Base-by-base conservation (phyloP, 306 rosid species). In the Canavalia gladiata region DNA sequence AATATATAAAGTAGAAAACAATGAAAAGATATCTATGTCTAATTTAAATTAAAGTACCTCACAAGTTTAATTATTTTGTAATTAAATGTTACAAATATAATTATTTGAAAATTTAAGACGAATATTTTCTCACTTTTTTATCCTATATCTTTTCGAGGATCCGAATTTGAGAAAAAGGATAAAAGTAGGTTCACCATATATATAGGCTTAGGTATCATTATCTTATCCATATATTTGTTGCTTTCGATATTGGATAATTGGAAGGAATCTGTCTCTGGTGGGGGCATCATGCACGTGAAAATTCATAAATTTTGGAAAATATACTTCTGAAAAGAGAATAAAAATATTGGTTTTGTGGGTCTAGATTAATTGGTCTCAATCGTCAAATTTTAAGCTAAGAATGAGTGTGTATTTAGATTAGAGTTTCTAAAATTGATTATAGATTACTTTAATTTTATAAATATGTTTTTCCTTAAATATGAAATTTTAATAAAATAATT, bases 191-290 rank as follows among this genome's bases (percentile, higher is more conserved):
- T 35, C 37, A 37, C 25, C 69, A 46, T 63, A 63, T 34, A 37
- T 5, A 10, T 63, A 63, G 67, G 43, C 43, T 60, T 60, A 33
- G 68, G 46, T 63, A 6, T 63, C 68, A 13, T 13, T 11, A 35
- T 63, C 68, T 18, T 63, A 35, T 62, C 45, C 0, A 33, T 63
- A 35, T 63, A 63, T 63, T 2, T 3, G 66, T 63, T 35, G 69
- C 69, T 63, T 63, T 63, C 30, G 47, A 35, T 37, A 37, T 63
- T 63, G 9, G 35, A 12, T 63, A 1, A 63, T 63, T 25, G 45
- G 47, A 35, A 63, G 69, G 29, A 35, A 63, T 63, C 69, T 63
- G 69, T 63, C 68, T 7, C 4, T 62, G 46, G 47, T 35, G 29
- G 47, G 47, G 69, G 69, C 47, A 37, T 4, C 10, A 0, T 59